Conservation (phyloP, 352 stramenopile genomes). For the Globisporangium echinulatum region DNA sequence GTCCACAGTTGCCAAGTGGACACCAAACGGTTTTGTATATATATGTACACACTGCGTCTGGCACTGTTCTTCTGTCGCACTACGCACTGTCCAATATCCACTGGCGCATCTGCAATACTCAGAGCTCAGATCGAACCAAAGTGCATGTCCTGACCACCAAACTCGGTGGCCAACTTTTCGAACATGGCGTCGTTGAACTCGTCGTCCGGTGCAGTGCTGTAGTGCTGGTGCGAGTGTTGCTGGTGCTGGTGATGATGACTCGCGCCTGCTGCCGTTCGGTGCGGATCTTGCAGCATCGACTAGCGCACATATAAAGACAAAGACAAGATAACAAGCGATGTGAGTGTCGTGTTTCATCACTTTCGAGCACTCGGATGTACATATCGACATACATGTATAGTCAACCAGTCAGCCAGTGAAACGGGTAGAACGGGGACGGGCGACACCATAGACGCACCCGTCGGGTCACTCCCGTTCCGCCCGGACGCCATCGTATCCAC, state of each 20-base stretch:
- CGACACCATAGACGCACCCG: too few species aligned
- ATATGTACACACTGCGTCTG: too few species aligned
- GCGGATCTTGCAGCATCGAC: constrained; percentile 22
- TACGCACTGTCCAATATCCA: too few species aligned
- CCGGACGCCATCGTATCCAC: too few species aligned
- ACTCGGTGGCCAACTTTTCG: constrained; percentile 31
- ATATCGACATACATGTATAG: neutral
- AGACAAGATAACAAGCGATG: neutral
- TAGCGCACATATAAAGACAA: constrained; percentile 6
- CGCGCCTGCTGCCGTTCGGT: constrained; percentile 3
- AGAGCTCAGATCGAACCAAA: constrained; percentile 27
- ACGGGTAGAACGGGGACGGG: too few species aligned
- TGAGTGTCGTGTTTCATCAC: constrained; percentile 10
- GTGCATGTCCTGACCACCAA: constrained; percentile 31
- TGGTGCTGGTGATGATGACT: too few species aligned
- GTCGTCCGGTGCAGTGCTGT: constrained; percentile 21
- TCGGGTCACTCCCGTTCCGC: too few species aligned
- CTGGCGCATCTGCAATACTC: too few species aligned
- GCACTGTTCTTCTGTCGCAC: too few species aligned
- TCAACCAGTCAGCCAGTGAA: neutral
- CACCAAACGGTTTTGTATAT: too few species aligned
- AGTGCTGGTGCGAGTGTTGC: constrained; percentile 9
- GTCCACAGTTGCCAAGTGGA: too few species aligned
- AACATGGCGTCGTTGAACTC: constrained; percentile 44
- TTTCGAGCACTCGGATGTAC: neutral